A percentile compares a stretch with the other conserved stretches of the same genome.
phyloP scores from a whole-genome alignment of 495 filamentous ascomycete species.

The Parathielavia appendiculata region DNA sequence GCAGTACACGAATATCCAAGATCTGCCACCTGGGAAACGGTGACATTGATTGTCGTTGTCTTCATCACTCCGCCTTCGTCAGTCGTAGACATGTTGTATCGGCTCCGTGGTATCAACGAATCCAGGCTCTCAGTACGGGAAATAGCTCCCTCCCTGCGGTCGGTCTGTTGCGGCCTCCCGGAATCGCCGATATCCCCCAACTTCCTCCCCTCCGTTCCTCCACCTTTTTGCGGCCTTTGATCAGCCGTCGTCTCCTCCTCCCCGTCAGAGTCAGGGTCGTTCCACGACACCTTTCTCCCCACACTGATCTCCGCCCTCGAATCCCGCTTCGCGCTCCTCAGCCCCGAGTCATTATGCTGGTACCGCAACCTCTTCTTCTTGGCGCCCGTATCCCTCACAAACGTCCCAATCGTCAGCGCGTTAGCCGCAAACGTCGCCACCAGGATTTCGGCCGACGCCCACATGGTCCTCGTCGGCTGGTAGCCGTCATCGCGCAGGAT shows the following conservation, averaged over 20 bases:
- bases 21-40: conserved; percentile 12
- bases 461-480: conserved; percentile 68
- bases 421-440: conserved; percentile 72
- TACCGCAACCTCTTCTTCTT: conserved; percentile 69
- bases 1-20: not conserved
- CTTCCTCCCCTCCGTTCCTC: not conserved
- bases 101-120: conserved; percentile 22
- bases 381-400: conserved; percentile 67
- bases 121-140: conserved; percentile 22
- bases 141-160: not conserved
- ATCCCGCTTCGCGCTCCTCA: conserved; percentile 5
- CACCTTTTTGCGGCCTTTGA: too few relatives aligned
- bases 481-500: conserved; percentile 56
- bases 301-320: not conserved
- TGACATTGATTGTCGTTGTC: conserved; percentile 31
- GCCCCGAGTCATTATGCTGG: conserved; percentile 25
- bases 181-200: not conserved
- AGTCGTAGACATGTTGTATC: not conserved
- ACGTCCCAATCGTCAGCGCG: conserved; percentile 70
- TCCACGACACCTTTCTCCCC: conserved; percentile 11
- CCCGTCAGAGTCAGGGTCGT: not conserved
- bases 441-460: conserved; percentile 71
- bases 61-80: conserved; percentile 19
- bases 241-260: not conserved
- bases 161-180: not conserved